Conservation (phyloP, 352 stramenopile genomes). For the Globisporangium cystogenes region DNA sequence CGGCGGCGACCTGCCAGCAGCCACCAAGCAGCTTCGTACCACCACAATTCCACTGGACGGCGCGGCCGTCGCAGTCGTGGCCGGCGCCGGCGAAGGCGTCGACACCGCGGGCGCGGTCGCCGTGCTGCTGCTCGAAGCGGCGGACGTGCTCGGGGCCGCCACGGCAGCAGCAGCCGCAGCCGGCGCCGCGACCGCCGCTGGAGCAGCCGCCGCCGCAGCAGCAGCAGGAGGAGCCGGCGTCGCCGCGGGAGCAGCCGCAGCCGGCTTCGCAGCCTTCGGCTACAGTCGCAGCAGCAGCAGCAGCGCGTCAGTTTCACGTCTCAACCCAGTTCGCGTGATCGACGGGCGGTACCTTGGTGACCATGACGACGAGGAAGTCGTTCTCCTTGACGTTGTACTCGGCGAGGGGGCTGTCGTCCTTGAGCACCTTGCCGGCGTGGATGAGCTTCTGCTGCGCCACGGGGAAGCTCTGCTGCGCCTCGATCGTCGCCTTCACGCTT, state of each 20-base stretch:
- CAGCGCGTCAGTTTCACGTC: neutral
- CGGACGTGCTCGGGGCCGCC: conserved; percentile 52
- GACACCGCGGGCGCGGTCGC: conserved; percentile 52
- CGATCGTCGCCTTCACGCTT: conserved; percentile 77
- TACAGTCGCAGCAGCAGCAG: conserved; percentile 4
- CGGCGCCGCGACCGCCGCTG: conserved; percentile 19
- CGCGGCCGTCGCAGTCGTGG: conserved; percentile 22
- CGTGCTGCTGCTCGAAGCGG: conserved; percentile 60
- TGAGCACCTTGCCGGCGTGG: conserved; percentile 84
- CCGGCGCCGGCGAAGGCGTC: conserved; percentile 53
- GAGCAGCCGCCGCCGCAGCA: conserved; percentile 17
- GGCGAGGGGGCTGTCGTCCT: conserved; percentile 71
- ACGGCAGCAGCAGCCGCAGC: conserved; percentile 19
- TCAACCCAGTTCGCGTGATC: neutral
- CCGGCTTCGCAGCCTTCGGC: conserved; percentile 55
- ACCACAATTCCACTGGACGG: conserved; percentile 15
- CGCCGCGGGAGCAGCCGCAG: conserved; percentile 16
- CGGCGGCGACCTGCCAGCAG: too few relatives aligned
- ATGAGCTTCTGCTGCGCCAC: conserved; percentile 83
- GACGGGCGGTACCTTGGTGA: conserved; percentile 55
- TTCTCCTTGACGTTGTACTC: conserved; percentile 88
- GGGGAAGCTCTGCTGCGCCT: conserved; percentile 63
- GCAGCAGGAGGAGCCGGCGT: conserved; percentile 22
- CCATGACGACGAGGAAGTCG: conserved; percentile 86
- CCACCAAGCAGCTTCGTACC: conserved; percentile 15